Base-by-base conservation (phyloP, 148 eudicot genomes). In the Rhododendron griersonianum region DNA sequence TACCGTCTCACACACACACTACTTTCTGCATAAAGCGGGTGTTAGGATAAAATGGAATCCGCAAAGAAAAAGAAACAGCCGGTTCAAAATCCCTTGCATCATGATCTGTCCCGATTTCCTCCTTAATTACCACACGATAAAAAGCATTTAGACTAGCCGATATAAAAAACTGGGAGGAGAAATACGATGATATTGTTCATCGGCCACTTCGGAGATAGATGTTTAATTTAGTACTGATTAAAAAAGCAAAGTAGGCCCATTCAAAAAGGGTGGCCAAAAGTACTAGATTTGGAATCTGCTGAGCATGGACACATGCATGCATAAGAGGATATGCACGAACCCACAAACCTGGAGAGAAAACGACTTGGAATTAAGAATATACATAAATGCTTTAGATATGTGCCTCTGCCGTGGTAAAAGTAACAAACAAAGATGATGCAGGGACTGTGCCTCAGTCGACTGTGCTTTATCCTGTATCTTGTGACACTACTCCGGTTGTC, bases 381-480 rank as follows among this genome's bases (percentile, higher is more conserved):
- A 10, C 1, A 1, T 23, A 25, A 1, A 1, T 1, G 33, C n/a
- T 33, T 0, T 33, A 33, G 33, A 33, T 0, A 0, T 0, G 30
- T 28, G 30, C 30, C 30, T 28, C 30, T 28, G 30, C 30, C 30
- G 30, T 28, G 30, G 30, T 28, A 28, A 28, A 28, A 28, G 30
- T 28, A 28, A 28, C 30, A 28, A 28, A 28, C 30, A 28, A 28
- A 28, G 30, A 28, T 28, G 30, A 28, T 28, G 30, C 30, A 28
- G 30, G 30, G 30, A 28, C 30, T 28, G 30, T 28, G 30, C 30
- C 30, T 28, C 30, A 28, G 30, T 28, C 30, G 30, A 28, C 30
- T 28, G 30, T 28, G 30, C 30, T 28, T 28, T 28, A 28, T 28
- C 30, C 30, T 28, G 30, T 28, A 28, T 28, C 30, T 28, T 28